Conservation (phyloP, 306 rosid species). For the Citrullus amarus region DNA sequence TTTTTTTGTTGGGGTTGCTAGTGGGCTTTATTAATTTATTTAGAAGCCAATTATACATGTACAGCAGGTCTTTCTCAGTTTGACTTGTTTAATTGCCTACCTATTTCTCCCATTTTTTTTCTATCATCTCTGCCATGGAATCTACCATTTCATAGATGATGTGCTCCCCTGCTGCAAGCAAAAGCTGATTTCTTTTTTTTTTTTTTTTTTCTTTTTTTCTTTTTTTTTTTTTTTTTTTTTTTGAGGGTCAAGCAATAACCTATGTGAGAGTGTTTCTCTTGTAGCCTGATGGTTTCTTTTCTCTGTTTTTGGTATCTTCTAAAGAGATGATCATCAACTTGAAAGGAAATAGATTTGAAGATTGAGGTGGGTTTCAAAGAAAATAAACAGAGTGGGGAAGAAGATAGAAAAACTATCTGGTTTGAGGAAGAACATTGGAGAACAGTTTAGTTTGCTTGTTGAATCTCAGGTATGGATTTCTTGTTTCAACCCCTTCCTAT, state of each 20-base stretch:
- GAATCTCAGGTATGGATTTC: constrained; percentile 40
- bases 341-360: not conserved
- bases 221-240: not conserved
- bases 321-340: not conserved
- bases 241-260: not conserved
- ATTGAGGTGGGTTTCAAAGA: constrained; percentile 15
- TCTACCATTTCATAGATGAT: not conserved
- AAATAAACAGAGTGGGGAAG: constrained; percentile 37
- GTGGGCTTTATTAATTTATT: constrained; percentile 6
- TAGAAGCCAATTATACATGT: not conserved
- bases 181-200: not conserved
- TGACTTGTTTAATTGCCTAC: not conserved
- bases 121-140: not conserved
- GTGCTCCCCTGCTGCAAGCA: not conserved
- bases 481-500: not conserved
- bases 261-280: not conserved
- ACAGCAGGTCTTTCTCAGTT: not conserved
- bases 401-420: constrained; percentile 38
- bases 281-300: not conserved
- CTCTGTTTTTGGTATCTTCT: not conserved
- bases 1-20: not conserved
- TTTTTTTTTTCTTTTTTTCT: not conserved
- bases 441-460: constrained; percentile 25
- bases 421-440: constrained; percentile 54
- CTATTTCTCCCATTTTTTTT: not conserved